These are phyloP conservation scores for Styphnolobium japonicum DNA, from an alignment of 306 rosid species.

Conservation along the genomic window DNA sequence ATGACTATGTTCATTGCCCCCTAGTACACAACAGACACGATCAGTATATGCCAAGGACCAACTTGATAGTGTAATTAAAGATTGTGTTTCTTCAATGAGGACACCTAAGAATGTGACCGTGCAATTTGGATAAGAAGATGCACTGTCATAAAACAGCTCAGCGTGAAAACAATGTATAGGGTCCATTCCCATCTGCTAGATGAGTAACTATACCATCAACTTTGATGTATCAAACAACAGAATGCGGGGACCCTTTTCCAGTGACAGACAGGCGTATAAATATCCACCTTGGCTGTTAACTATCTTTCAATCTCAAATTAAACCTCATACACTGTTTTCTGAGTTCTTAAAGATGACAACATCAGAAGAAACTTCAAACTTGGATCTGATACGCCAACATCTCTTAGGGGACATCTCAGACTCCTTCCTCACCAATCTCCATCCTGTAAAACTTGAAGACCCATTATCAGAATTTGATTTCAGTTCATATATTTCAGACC, in stretches of 20 bases:
- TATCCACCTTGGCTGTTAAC: not conserved
- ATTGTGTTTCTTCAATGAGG: not conserved
- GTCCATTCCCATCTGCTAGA: not conserved
- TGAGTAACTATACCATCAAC: not conserved
- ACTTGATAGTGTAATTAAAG: conserved; percentile 18
- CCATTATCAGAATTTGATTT: conserved; percentile 42
- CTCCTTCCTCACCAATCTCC: conserved; percentile 37
- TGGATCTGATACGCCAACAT: conserved; percentile 58
- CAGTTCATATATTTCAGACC: conserved; percentile 28
- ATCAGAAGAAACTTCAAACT: conserved; percentile 42
- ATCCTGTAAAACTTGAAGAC: conserved; percentile 50
- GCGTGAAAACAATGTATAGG: not conserved
- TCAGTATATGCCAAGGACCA: conserved; percentile 28
- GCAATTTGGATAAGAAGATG: conserved; percentile 18
- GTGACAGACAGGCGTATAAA: not conserved
- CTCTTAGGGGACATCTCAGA: conserved; percentile 57
- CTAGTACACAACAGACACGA: not conserved
- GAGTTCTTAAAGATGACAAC: conserved; percentile 25
- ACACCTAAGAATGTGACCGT: not conserved
- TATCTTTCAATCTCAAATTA: not conserved
- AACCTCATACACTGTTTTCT: not conserved
- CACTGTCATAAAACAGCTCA: not conserved
- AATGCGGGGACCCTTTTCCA: not conserved
- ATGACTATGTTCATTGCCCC: conserved; percentile 30
- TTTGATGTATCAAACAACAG: conserved; percentile 4